Evolutionary conservation across 2,329 filamentous ascomycete species (phyloP), one percentile per base, ranked within the genome.

Genomic region (Verticillium alfalfae): DNA sequence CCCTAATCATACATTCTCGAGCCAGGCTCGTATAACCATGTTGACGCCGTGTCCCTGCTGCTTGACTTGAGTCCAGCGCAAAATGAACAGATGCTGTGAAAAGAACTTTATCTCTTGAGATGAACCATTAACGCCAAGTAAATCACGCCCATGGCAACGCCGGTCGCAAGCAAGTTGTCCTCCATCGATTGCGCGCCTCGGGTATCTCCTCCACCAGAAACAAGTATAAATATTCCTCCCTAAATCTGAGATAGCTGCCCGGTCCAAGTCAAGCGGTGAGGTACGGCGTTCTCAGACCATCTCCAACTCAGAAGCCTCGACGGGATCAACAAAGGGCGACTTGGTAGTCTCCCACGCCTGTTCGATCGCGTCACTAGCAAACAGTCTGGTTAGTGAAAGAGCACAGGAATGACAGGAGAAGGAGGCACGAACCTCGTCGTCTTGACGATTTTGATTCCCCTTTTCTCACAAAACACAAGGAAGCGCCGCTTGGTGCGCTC

Each of bases 401-500:
- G 6, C 37, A 34, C 6, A n/a, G 38, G 34, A 31, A 31, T 31
- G 26, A 31, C 36, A 56, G 45, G 49, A 26, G 3, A 54, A 13
- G 2, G 2, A 13, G 13, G 36, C 16, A 73, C 80, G 73, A 68
- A 85, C 83, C 64, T 63, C 12, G 72, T 69, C 1, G 70, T 71
- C 66, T 78, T 77, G 2, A 74, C 67, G 56, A 84, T 64, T 52
- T 67, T 71, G 7, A 84, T 68, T 1, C 75, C 75, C 70, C 77
- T 79, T 64, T 74, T 75, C 62, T 74, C 72, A 45, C 79, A 74
- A 62, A 85, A 83, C 22, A 69, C 67, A 56, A 86, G 68, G 64
- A 86, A 84, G 2, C 84, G 75, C 61, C 75, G 73, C 73, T 84
- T 81, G 5, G 83, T 85, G 22, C 81, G 75, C 65, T 79, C 75